Conservation (phyloP, 208 protist species). For the Trypanosoma theileri region DNA sequence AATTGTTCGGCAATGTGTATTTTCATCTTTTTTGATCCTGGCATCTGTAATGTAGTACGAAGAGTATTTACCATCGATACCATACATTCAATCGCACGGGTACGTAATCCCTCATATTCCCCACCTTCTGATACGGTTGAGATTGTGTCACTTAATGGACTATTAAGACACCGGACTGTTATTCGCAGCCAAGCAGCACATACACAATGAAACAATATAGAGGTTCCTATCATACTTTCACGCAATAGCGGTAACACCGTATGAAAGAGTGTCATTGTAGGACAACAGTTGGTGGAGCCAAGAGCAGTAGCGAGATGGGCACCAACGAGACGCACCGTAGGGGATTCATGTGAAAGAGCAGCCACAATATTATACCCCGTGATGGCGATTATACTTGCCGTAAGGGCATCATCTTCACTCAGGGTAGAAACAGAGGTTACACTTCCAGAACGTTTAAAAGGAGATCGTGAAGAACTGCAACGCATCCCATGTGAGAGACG, state of each 20-base stretch:
- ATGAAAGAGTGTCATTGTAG: constrained; percentile 21
- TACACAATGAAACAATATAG: constrained; percentile 13
- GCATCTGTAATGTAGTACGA: background rate
- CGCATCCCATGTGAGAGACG: constrained; percentile 18
- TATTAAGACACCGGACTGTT: constrained; percentile 10
- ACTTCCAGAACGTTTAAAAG: background rate
- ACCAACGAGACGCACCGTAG: constrained; percentile 40
- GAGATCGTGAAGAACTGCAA: background rate
- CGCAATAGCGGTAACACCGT: constrained; percentile 38
- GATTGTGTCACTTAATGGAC: background rate
- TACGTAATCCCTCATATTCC: background rate
- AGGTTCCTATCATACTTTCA: constrained; percentile 1
- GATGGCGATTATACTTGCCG: constrained; percentile 17
- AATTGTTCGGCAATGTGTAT: constrained; percentile 27
- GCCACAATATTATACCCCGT: constrained; percentile 28
- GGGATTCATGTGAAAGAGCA: constrained; percentile 34
- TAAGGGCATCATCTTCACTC: constrained; percentile 16
- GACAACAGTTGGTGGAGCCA: constrained; percentile 6
- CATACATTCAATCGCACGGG: constrained; percentile 1
- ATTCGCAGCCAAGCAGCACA: constrained; percentile 16
- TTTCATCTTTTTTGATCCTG: background rate
- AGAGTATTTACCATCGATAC: constrained; percentile 4
- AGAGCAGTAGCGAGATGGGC: constrained; percentile 33
- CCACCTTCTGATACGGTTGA: background rate
- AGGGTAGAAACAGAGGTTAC: background rate